Evolutionary conservation across 805 yeast species (phyloP).

Genomic region (Saturnispora gosingensis): DNA sequence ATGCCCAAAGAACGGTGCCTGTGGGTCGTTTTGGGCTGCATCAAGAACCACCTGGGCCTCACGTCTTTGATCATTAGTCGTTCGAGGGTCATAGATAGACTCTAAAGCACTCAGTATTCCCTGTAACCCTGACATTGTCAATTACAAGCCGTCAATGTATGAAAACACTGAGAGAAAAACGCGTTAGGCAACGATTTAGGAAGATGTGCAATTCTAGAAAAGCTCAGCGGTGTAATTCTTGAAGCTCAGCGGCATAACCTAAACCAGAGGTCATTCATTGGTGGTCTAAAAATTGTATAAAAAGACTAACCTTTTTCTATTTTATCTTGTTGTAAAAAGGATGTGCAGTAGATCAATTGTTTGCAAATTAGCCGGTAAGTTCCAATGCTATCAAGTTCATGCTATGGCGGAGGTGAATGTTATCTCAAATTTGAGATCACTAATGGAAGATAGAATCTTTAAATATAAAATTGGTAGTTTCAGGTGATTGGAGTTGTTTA

Average conservation of each 20-base stretch:
- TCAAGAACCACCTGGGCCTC: slow-evolving; percentile 62
- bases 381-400: no score
- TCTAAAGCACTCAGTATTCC: slow-evolving; percentile 75
- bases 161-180: neutral
- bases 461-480: no score
- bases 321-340: neutral
- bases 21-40: slow-evolving; percentile 62
- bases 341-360: no score
- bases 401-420: no score
- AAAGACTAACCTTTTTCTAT: neutral
- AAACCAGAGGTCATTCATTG: neutral
- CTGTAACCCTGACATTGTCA: slow-evolving; percentile 38
- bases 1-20: slow-evolving; percentile 89
- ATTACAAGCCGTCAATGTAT: neutral
- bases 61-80: slow-evolving; percentile 47
- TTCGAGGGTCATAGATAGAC: slow-evolving; percentile 57
- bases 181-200: neutral
- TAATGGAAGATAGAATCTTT: no score
- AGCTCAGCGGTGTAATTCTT: neutral
- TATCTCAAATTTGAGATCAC: no score
- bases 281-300: neutral
- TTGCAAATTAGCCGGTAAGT: no score
- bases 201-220: neutral
- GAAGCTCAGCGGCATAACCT: neutral
- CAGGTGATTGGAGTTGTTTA: no score